A percentile compares a stretch with the other conserved stretches of the same genome.
These are phyloP conservation scores for Stachybotrys chartarum DNA, from an alignment of 2,329 filamentous ascomycete genomes.

Conservation along the genomic window DNA sequence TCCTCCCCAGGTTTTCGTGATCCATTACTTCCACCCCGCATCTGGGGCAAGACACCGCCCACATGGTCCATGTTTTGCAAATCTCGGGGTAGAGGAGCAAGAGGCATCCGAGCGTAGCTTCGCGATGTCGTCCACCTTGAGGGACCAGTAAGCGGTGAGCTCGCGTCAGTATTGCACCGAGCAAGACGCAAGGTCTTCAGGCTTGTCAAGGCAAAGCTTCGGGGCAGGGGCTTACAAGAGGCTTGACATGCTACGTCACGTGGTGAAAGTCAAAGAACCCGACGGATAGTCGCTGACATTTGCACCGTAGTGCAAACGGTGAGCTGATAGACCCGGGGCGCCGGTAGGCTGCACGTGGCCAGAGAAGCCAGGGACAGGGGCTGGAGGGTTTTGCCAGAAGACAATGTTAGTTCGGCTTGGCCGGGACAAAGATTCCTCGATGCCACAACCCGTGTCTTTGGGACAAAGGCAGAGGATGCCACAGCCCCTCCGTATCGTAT, in stretches of 20 bases:
- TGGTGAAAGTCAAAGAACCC: background rate
- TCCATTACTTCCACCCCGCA: background rate
- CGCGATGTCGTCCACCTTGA: background rate
- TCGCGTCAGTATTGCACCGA: background rate
- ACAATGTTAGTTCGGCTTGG: background rate
- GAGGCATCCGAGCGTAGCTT: background rate
- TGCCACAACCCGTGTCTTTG: background rate
- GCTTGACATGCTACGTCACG: background rate
- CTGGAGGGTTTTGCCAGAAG: background rate
- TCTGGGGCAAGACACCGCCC: background rate
- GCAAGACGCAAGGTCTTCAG: background rate
- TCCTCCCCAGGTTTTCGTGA: background rate
- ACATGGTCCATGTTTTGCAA: background rate
- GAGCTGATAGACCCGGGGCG: no score
- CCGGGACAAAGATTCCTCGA: background rate
- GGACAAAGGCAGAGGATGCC: background rate
- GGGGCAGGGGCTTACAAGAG: background rate
- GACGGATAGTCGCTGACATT: no score
- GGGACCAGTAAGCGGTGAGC: background rate
- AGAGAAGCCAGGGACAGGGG: background rate
- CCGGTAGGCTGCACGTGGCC: background rate
- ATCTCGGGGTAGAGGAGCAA: background rate
- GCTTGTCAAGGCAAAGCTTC: background rate
- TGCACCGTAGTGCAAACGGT: no score
- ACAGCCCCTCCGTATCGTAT: no score